A percentile compares a stretch with the other conserved stretches of the same genome.
These are phyloP conservation scores for Talaromyces rugulosus DNA, from an alignment of 2,329 filamentous ascomycete species.

Conservation along the genomic window DNA sequence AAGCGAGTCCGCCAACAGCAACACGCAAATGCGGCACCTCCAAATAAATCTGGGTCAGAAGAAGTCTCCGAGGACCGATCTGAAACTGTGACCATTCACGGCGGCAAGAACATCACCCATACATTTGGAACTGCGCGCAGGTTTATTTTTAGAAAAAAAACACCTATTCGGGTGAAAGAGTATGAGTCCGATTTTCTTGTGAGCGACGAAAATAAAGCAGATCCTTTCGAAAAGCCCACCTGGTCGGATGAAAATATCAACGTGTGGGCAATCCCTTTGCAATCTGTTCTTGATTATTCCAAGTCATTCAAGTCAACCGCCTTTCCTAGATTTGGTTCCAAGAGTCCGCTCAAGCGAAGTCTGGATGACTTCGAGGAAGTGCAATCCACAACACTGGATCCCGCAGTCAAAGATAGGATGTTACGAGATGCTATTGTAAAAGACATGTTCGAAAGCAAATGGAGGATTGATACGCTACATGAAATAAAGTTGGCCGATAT, in stretches of 20 bases:
- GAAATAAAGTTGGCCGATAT: conserved; percentile 65
- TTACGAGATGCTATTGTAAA: conserved; percentile 61
- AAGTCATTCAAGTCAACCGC: conserved; percentile 20
- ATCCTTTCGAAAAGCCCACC: conserved; percentile 52
- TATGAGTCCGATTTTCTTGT: conserved; percentile 39
- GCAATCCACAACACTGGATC: conserved; percentile 14
- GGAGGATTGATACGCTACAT: conserved; percentile 66
- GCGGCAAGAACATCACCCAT: conserved; percentile 74
- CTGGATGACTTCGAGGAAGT: conserved; percentile 45
- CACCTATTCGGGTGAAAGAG: conserved; percentile 70
- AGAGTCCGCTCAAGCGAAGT: conserved; percentile 44
- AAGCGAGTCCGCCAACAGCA: not conserved
- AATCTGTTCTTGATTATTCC: conserved; percentile 15
- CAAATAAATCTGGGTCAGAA: not conserved
- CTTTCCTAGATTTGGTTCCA: conserved; percentile 12
- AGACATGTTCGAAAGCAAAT: conserved; percentile 74
- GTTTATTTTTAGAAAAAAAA: conserved; percentile 80
- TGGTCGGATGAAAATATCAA: conserved; percentile 73
- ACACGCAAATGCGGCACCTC: not conserved
- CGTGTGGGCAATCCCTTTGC: conserved; percentile 76
- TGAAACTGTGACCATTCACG: conserved; percentile 61
- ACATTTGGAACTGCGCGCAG: conserved; percentile 74
- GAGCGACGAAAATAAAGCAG: conserved; percentile 14
- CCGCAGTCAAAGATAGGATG: conserved; percentile 40
- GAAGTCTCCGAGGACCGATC: not conserved